Percentiles rank a stretch among this genome's conserved stretches.
Evolutionary conservation across 2,329 filamentous ascomycete species (phyloP).

Genomic region (Cyphellophora europaea): DNA sequence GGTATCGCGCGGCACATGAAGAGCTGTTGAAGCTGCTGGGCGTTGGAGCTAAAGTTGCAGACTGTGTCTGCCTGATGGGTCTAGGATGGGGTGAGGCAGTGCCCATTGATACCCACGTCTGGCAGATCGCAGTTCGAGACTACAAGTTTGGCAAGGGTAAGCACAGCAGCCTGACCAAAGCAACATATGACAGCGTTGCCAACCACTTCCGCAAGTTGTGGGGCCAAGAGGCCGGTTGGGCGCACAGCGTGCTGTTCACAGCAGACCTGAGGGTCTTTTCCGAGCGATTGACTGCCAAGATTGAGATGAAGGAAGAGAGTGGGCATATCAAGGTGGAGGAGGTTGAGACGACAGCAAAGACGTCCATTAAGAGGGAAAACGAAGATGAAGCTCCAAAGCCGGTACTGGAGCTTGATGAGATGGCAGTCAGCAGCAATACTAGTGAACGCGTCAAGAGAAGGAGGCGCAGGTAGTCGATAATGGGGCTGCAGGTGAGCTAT

Average conservation of each 20-base stretch:
- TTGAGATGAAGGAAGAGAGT: slow-evolving; percentile 27
- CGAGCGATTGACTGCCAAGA: slow-evolving; percentile 43
- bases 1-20: slow-evolving; percentile 72
- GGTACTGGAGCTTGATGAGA: slow-evolving; percentile 14
- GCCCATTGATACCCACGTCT: slow-evolving; percentile 94
- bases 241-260: slow-evolving; percentile 92
- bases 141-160: slow-evolving; percentile 84
- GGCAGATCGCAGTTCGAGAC: slow-evolving; percentile 94
- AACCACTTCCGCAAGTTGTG: slow-evolving; percentile 83
- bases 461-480: slow-evolving; percentile 11
- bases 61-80: slow-evolving; percentile 95
- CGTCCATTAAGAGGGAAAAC: slow-evolving; percentile 13
- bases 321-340: slow-evolving; percentile 22
- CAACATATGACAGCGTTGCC: slow-evolving; percentile 79
- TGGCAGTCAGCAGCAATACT: slow-evolving; percentile 7
- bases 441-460: slow-evolving; percentile 17
- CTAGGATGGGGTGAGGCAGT: slow-evolving; percentile 92
- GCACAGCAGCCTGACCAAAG: slow-evolving; percentile 76
- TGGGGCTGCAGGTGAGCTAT: no score
- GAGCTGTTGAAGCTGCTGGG: slow-evolving; percentile 70
- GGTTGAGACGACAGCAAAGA: slow-evolving; percentile 11
- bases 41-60: slow-evolving; percentile 92
- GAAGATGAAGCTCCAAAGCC: slow-evolving; percentile 10
- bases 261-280: slow-evolving; percentile 83
- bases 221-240: slow-evolving; percentile 94